These are phyloP conservation scores for Aristolochia contorta DNA, from an alignment of 164 flowering plant genomes.

Conservation along the genomic window DNA sequence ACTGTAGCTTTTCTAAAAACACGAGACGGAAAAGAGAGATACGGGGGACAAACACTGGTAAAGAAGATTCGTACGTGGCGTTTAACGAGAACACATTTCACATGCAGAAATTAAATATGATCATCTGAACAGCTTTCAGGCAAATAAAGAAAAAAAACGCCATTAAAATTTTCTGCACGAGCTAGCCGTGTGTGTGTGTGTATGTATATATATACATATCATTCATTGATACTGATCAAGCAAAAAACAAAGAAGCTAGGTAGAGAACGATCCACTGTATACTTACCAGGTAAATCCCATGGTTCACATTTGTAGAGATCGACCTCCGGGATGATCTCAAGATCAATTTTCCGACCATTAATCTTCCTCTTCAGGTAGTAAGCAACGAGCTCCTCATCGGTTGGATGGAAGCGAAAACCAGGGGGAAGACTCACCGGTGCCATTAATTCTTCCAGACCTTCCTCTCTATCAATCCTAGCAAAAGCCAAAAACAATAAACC, in stretches of 20 bases:
- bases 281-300: constrained; percentile 18
- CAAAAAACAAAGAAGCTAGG: not conserved
- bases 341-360: constrained; percentile 24
- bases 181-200: too few relatives aligned
- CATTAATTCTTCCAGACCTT: constrained; percentile 14
- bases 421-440: constrained; percentile 26
- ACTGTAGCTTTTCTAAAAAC: not conserved
- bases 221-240: too few relatives aligned
- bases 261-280: too few relatives aligned
- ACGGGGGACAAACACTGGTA: not conserved
- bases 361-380: constrained; percentile 30
- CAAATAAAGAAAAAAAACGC: not conserved
- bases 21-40: not conserved
- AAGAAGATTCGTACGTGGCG: not conserved
- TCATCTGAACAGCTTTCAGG: not conserved
- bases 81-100: not conserved
- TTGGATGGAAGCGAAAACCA: constrained; percentile 30
- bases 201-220: too few relatives aligned
- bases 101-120: not conserved
- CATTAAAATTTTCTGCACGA: not conserved
- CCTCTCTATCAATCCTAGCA: not conserved
- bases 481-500: not conserved
- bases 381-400: constrained; percentile 29
- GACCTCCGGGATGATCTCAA: constrained; percentile 29
- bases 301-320: constrained; percentile 35